Conservation (phyloP, 768 basidiomycete genomes). For the Boletus rubroflammeus region DNA sequence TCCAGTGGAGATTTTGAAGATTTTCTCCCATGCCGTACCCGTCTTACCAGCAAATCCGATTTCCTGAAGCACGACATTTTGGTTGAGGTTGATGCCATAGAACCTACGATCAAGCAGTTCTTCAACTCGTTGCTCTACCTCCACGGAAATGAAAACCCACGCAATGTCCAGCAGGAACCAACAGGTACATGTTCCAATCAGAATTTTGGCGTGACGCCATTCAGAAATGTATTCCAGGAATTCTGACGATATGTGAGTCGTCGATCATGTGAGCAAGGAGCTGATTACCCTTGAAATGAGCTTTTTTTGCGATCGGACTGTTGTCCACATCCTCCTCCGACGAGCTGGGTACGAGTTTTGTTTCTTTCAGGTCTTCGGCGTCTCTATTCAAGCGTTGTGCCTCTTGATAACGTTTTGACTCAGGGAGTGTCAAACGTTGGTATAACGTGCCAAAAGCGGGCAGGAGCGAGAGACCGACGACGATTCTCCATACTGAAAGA, state of each 20-base stretch:
- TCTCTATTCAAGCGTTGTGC: conserved; percentile 34
- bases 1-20: conserved; percentile 66
- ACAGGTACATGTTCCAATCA: conserved; percentile 62
- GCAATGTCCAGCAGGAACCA: conserved; percentile 81
- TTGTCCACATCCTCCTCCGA: conserved; percentile 2
- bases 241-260: conserved; percentile 35
- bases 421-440: conserved; percentile 69
- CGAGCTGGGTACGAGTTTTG: conserved; percentile 5
- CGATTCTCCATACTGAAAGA: conserved; percentile 64
- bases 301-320: conserved; percentile 38
- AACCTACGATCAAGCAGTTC: conserved; percentile 40
- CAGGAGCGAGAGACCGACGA: conserved; percentile 68
- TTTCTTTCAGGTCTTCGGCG: conserved; percentile 33
- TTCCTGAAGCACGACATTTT: conserved; percentile 70
- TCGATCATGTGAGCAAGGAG: neutral
- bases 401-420: conserved; percentile 54
- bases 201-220: conserved; percentile 63
- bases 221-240: conserved; percentile 67
- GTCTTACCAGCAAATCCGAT: conserved; percentile 62
- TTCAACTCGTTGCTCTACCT: neutral
- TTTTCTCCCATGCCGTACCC: conserved; percentile 57
- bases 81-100: conserved; percentile 75
- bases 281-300: conserved; percentile 47
- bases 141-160: conserved; percentile 26
- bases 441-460: conserved; percentile 75